phyloP scores from a whole-genome alignment of 176 grass and related monocot species.

The Chrysopogon serrulatus region DNA sequence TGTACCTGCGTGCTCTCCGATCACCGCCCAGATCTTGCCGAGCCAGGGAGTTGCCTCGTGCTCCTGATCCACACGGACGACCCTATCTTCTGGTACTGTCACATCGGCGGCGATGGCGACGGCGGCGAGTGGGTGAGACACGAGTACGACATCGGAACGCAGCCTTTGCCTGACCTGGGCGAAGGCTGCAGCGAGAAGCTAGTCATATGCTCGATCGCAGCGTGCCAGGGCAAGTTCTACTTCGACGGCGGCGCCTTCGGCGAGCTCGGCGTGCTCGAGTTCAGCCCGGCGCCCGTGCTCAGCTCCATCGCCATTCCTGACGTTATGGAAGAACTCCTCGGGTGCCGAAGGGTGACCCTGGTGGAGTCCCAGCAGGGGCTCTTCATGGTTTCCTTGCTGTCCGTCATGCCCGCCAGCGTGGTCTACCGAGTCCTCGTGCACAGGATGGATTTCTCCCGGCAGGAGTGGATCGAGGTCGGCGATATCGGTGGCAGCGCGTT shows the following conservation, averaged over 20 bases:
- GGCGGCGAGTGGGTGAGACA: background rate
- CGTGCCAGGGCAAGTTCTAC: background rate
- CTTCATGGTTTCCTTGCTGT: background rate
- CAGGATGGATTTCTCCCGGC: background rate
- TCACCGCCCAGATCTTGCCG: background rate
- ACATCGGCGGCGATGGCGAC: background rate
- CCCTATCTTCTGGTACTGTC: background rate
- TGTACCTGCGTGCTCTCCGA: background rate
- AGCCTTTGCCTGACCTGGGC: background rate
- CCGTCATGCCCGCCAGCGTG: too few species aligned
- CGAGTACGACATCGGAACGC: conserved; percentile 1
- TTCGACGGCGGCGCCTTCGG: background rate
- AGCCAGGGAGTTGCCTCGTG: background rate
- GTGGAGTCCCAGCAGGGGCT: background rate
- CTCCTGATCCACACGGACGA: background rate
- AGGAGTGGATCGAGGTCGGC: background rate
- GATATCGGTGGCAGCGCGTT: background rate
- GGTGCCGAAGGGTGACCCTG: background rate
- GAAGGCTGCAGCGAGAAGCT: background rate
- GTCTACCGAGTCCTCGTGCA: background rate
- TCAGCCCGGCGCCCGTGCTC: background rate
- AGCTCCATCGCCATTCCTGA: background rate
- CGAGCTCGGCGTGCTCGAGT: background rate
- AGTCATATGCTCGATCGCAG: background rate
- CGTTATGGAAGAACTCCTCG: background rate